Conservation (phyloP, 176 grass and related monocot species). For the Secale cereale region DNA sequence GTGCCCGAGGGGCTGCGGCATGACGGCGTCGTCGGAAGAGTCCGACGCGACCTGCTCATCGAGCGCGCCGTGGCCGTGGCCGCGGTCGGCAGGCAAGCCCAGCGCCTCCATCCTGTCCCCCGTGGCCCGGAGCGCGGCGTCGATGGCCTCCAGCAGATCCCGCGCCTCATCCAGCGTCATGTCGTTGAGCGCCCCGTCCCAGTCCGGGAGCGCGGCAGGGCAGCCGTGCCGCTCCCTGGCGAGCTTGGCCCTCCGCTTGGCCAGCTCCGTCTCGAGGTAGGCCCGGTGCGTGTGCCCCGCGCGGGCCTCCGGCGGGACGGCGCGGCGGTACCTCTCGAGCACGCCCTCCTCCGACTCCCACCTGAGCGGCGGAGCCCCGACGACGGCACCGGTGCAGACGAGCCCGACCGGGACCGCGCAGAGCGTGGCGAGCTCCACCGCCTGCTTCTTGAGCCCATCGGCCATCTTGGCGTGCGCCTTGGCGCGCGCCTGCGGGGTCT, state of each 20-base stretch:
- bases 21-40: not conserved
- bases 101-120: not conserved
- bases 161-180: not conserved
- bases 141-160: not conserved
- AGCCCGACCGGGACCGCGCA: constrained; percentile 32
- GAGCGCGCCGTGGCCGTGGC: not conserved
- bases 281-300: constrained; percentile 11
- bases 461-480: not conserved
- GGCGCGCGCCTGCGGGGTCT: not conserved
- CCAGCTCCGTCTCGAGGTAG: constrained; percentile 7
- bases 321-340: constrained; percentile 14
- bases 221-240: constrained; percentile 1
- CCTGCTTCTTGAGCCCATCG: constrained; percentile 11
- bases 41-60: not conserved
- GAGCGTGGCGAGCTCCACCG: not conserved
- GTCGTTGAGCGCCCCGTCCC: constrained; percentile 23
- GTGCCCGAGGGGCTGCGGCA: not conserved
- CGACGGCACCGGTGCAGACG: not conserved
- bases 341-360: constrained; percentile 35
- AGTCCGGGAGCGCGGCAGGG: not conserved
- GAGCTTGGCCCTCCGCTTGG: constrained; percentile 32
- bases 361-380: not conserved
- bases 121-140: not conserved
- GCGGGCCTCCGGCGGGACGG: not conserved
- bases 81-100: not conserved